A percentile compares a stretch with the other conserved stretches of the same genome.
Conservation (phyloP, 352 stramenopile genomes). For the Pythium monospermum region DNA sequence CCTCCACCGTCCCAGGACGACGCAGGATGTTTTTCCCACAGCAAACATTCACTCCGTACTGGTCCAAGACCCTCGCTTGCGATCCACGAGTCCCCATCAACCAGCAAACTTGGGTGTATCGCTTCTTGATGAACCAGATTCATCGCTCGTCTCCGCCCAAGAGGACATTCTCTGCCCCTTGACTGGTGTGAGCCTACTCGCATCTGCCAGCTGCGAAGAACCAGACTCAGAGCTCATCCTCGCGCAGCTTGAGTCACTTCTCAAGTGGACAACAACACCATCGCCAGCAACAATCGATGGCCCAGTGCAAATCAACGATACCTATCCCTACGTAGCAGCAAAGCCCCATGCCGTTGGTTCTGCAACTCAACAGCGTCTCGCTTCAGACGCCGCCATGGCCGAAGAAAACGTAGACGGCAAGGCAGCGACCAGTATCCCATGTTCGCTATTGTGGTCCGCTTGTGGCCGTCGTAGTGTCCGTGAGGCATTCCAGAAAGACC, state of each 20-base stretch:
- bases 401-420: too few species aligned
- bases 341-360: not conserved
- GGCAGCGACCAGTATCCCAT: not conserved
- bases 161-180: constrained; percentile 53
- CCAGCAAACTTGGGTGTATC: not conserved
- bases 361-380: not conserved
- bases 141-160: constrained; percentile 11
- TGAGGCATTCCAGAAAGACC: constrained; percentile 42
- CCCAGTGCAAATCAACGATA: not conserved
- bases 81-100: not conserved
- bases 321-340: constrained; percentile 31
- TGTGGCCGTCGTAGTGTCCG: constrained; percentile 31
- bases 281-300: not conserved
- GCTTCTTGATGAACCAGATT: constrained; percentile 47
- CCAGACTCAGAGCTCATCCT: constrained; percentile 55
- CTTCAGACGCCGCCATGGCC: not conserved
- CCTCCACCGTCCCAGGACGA: too few species aligned
- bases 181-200: constrained; percentile 32
- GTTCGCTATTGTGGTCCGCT: constrained; percentile 57
- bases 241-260: constrained; percentile 39
- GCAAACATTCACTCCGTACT: constrained; percentile 28
- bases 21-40: not conserved
- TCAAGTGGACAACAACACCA: constrained; percentile 46
- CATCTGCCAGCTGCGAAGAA: constrained; percentile 44
- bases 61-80: constrained; percentile 43